A percentile compares a stretch with the other conserved stretches of the same genome.
These are phyloP conservation scores for Colletotrichum limetticola DNA, from an alignment of 2,329 filamentous ascomycete genomes.

Conservation along the genomic window DNA sequence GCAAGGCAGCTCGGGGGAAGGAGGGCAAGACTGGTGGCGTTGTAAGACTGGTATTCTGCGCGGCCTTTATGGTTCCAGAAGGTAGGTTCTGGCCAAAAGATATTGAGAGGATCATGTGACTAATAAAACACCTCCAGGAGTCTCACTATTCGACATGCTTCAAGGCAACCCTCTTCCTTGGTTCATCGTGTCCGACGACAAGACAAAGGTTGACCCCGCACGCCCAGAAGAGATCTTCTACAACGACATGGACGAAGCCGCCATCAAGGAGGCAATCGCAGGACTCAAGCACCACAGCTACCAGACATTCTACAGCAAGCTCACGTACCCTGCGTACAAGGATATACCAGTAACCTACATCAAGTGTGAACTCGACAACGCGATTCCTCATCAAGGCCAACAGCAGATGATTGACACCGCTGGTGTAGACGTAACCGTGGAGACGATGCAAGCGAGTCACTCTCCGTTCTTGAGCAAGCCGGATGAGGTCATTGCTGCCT, in stretches of 20 bases:
- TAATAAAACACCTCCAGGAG: not conserved
- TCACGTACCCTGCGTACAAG: conserved; percentile 11
- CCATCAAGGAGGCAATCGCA: not conserved
- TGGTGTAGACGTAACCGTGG: not conserved
- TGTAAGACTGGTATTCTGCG: conserved; percentile 38
- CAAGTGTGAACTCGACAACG: conserved; percentile 7
- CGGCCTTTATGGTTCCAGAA: conserved; percentile 1
- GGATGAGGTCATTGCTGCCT: not conserved
- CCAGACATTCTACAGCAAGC: conserved; percentile 4
- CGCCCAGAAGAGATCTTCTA: not conserved
- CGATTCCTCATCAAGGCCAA: not conserved
- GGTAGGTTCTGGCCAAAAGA: not conserved
- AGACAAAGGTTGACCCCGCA: not conserved
- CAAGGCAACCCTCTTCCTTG: not conserved
- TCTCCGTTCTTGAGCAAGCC: conserved; percentile 16
- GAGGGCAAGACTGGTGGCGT: conserved; percentile 47
- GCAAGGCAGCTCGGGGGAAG: conserved; percentile 41
- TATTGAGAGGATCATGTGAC: not conserved
- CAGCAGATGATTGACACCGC: conserved; percentile 11
- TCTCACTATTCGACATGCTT: not conserved
- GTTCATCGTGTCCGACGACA: conserved; percentile 2
- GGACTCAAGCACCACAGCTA: not conserved
- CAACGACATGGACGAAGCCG: not conserved
- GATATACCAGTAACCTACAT: conserved; percentile 16
- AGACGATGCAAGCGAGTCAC: not conserved